phyloP scores from a whole-genome alignment of 1,284 basidiomycete species.

The Marasmius fiardii region DNA sequence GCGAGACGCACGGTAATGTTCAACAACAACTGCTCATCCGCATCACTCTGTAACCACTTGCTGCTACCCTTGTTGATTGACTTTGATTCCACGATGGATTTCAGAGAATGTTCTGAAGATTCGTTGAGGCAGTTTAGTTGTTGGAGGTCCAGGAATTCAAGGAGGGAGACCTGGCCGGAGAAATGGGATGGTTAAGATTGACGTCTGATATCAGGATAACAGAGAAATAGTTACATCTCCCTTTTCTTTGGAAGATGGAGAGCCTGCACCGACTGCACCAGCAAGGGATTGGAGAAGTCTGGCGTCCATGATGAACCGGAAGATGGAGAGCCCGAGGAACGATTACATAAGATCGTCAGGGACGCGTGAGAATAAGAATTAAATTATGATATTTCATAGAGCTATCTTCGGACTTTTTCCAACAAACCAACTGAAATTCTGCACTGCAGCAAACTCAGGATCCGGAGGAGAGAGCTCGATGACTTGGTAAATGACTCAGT shows the following conservation, averaged over 20 bases:
- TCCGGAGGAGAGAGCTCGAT: too few relatives aligned
- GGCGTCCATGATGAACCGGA: background rate
- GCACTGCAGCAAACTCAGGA: too few relatives aligned
- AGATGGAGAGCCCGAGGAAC: too few relatives aligned
- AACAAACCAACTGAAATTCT: too few relatives aligned
- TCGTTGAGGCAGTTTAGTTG: conserved; percentile 82
- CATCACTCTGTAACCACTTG: conserved; percentile 70
- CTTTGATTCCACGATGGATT: conserved; percentile 52
- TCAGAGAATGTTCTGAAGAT: conserved; percentile 53
- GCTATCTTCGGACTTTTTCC: too few relatives aligned
- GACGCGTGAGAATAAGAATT: too few relatives aligned
- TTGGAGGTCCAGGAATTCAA: conserved; percentile 55
- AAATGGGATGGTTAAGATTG: conserved; percentile 2
- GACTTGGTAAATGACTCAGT: too few relatives aligned
- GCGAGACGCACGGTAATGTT: conserved; percentile 56
- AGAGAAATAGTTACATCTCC: conserved; percentile 9
- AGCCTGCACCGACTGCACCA: background rate
- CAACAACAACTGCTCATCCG: conserved; percentile 76
- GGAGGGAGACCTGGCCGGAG: conserved; percentile 49
- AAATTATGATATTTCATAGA: too few relatives aligned
- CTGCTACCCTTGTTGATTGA: conserved; percentile 39
- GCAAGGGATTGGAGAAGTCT: background rate
- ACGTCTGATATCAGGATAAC: background rate
- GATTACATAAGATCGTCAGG: too few relatives aligned
- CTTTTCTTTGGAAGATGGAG: conserved; percentile 8